Conservation (phyloP, 2,329 filamentous ascomycete genomes). For the Ophiostoma piceae region DNA sequence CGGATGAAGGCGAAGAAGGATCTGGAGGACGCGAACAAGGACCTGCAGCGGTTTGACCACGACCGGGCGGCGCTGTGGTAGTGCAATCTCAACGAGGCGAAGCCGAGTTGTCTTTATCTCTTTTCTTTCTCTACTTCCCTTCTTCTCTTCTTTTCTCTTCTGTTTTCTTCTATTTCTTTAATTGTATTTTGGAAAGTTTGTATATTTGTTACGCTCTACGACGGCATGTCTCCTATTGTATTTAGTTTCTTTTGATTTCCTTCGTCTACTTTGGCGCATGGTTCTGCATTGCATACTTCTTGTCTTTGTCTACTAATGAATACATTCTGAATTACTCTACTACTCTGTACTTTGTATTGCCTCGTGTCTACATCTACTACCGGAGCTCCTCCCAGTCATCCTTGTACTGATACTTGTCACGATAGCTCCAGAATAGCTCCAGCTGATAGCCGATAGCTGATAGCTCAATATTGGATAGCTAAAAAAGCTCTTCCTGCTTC, state of each 20-base stretch:
- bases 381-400: neutral
- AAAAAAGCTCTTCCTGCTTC: no score
- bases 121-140: neutral
- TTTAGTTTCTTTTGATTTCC: neutral
- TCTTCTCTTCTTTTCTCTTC: neutral
- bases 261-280: neutral
- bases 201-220: neutral
- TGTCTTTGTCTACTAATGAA: neutral
- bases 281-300: neutral
- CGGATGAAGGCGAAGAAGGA: constrained; percentile 99
- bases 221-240: neutral
- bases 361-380: neutral
- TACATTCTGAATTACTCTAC: neutral
- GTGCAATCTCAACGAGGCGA: neutral
- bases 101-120: neutral
- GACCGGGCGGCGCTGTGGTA: constrained; percentile 53
- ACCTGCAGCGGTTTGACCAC: constrained; percentile 81
- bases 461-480: neutral
- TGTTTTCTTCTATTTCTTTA: neutral
- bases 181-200: neutral
- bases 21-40: constrained; percentile 88
- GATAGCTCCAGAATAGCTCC: neutral
- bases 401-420: neutral
- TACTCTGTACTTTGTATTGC: neutral
- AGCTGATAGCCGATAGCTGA: neutral